Evolutionary conservation across 1,284 basidiomycete genomes (phyloP), one percentile per base, ranked within the genome.

Genomic region (Irpex lacteus): DNA sequence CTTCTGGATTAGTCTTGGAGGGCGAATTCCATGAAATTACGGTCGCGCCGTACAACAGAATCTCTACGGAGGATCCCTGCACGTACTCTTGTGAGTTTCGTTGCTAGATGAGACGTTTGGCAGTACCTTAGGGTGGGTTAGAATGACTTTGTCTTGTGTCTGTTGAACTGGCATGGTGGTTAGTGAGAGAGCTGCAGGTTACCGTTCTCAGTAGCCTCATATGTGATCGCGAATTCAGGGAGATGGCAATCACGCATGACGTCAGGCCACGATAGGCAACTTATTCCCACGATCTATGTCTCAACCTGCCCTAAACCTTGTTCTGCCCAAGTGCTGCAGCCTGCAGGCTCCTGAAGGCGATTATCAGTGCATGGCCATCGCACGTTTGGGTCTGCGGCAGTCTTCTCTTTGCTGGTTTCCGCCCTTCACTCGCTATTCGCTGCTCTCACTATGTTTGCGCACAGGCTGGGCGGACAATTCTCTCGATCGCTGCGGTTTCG

Each of bases 31-130:
- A 91, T 1, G 92, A 94, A 57, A 92, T 80, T 55, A 96, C 82
- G 0, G 92, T 93, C 1, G 94, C 94, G 4, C 94, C 94, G 70
- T 91, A 95, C 38, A 90, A 77, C 11, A 92, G 78, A 65, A 96
- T 82, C 74, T 91, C 87, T 1, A 78, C 88, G 37, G 82, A 85
- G 8, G 92, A 75, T 34, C 92, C 93, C 92, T 95, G 34, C 52
- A 69, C 37, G 60, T 57, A 9, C 3, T 36, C 61, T 32, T 40
- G 6, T 26, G 26, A 34, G 26, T 32, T 47, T 66, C 7, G 36
- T 53, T 36, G 52, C 40, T 56, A 32, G 18, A 6, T 53, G 13
- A 5, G 18, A 4, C 13, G 8, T 19, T 7, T 38, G 32, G 1
- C 8, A 66, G 60, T 71, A 83, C 87, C 78, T 83, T 85, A 32